phyloP scores from a whole-genome alignment of 1,284 basidiomycete genomes.

The Ustilago crameri region DNA sequence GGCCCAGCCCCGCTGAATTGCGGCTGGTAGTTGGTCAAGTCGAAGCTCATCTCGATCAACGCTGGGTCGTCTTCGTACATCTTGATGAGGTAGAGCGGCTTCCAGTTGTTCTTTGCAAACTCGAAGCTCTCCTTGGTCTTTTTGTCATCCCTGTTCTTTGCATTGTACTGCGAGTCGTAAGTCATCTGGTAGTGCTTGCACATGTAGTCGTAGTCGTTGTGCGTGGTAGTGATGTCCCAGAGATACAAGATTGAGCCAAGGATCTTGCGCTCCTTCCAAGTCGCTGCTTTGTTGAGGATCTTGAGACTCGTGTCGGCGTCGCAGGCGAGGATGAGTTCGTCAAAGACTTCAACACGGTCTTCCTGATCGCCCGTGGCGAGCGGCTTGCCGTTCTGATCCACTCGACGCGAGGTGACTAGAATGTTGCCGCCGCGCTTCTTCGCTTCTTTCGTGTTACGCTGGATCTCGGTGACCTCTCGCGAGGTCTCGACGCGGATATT shows the following conservation, averaged over 20 bases:
- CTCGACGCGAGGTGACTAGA: conserved; percentile 41
- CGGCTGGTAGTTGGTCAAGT: conserved; percentile 73
- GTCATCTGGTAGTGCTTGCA: conserved; percentile 69
- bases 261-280: conserved; percentile 74
- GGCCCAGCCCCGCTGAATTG: conserved; percentile 69
- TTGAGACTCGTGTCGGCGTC: conserved; percentile 75
- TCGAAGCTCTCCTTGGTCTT: conserved; percentile 69
- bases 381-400: conserved; percentile 47
- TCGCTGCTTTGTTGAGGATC: conserved; percentile 73
- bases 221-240: conserved; percentile 75
- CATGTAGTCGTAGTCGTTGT: conserved; percentile 74
- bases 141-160: conserved; percentile 67
- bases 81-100: conserved; percentile 71
- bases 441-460: conserved; percentile 52
- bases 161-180: conserved; percentile 67
- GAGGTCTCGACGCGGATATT: conserved; percentile 71
- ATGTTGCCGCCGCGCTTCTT: conserved; percentile 52
- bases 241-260: conserved; percentile 74
- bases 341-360: conserved; percentile 71
- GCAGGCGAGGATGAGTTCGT: conserved; percentile 75
- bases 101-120: conserved; percentile 72
- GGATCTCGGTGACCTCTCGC: conserved; percentile 71
- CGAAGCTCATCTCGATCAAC: conserved; percentile 76
- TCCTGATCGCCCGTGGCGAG: conserved; percentile 41
- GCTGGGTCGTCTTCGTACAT: conserved; percentile 73